Conservation (phyloP, 768 basidiomycete genomes). For the Calocybe indica region DNA sequence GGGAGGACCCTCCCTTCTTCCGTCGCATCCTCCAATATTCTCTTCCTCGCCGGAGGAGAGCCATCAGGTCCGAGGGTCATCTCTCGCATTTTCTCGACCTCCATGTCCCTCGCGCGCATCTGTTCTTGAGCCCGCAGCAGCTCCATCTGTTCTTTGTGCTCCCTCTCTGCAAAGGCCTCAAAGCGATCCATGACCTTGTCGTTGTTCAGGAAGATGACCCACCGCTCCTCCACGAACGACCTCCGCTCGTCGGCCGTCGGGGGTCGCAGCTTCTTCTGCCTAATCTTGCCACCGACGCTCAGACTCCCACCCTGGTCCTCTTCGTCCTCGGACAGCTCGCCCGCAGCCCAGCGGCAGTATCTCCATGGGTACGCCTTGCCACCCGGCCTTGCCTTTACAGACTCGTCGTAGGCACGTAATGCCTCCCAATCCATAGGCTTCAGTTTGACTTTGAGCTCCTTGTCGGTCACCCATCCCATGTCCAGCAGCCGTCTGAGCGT, state of each 20-base stretch:
- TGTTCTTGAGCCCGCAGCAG: no score
- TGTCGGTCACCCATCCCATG: conserved; percentile 30
- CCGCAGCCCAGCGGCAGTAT: conserved; percentile 9
- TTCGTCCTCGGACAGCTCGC: conserved; percentile 5
- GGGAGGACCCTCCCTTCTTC: no score
- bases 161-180: no score
- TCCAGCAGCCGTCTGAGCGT: conserved; percentile 30
- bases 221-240: conserved; percentile 7
- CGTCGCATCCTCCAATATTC: no score
- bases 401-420: conserved; percentile 21
- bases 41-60: no score
- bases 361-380: conserved; percentile 11
- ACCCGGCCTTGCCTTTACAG: conserved; percentile 3
- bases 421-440: conserved; percentile 27
- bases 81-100: no score
- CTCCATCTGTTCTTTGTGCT: no score
- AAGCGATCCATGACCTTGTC: no score
- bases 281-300: conserved; percentile 8
- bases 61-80: no score
- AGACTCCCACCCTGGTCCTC: conserved; percentile 2
- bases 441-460: conserved; percentile 25
- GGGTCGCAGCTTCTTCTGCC: conserved; percentile 7
- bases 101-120: no score
- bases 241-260: conserved; percentile 5
- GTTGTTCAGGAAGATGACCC: neutral